Evolutionary conservation across 495 filamentous ascomycete species (phyloP), one percentile per base, ranked within the genome.

Genomic region (Aspergillus kassunensis): DNA sequence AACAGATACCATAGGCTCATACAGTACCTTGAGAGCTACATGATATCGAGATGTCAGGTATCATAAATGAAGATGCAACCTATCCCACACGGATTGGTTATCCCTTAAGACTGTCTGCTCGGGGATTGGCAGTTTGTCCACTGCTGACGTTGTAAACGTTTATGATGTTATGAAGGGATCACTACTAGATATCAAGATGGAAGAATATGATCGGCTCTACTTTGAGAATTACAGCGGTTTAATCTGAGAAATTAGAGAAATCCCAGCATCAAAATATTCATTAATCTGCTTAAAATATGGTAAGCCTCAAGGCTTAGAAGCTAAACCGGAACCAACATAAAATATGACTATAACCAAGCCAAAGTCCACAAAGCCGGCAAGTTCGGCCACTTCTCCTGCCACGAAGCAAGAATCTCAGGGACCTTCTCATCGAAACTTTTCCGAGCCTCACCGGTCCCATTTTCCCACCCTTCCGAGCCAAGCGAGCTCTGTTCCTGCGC

Each of bases 311-410:
- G 9, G 24, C 24, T 27, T 27, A 4, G 24, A 29, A 43, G 41
- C 11, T 18, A 18, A 11, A 43, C 25, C 39, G 24, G 12, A 37
- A 25, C 9, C 44, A 35, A 27, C 23, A 44, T n/a, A 12, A 30
- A 40, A 20, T 20, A 50, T 21, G 19, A 16, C 61, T 68, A 99
- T 72, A 97, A 89, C 91, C 93, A 99, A 24, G 89, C 89, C 64
- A 97, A 67, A 30, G 90, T 97, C 95, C 95, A 99, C 57, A 92
- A 75, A 9, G 90, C 88, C 19, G 93, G 95, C 54, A 97, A 61
- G 57, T 86, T 83, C 23, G 95, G 93, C 86, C 92, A 95, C 65
- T 84, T 83, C 67, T 92, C 91, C 72, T 99, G 95, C 95, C 95
- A 99, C 54, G 83, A 83, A n/a, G 82, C 93, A 53, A 99, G 67